phyloP scores from a whole-genome alignment of 768 basidiomycete species.

The Mycena vitilis region DNA sequence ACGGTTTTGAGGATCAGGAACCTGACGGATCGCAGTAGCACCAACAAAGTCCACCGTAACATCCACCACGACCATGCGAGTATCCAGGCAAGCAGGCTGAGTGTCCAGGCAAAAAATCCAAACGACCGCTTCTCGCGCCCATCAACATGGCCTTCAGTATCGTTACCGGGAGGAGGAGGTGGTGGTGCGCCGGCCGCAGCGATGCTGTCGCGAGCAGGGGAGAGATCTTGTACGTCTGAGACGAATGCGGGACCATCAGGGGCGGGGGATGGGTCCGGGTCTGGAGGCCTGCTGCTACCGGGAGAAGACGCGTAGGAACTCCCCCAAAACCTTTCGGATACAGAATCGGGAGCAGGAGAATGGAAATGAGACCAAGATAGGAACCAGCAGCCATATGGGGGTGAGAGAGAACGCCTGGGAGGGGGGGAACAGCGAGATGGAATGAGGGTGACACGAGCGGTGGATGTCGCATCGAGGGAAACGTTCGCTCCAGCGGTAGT shows the following conservation, averaged over 20 bases:
- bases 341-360: not conserved
- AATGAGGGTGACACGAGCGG: not conserved
- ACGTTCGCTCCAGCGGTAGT: not conserved
- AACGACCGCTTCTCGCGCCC: not conserved
- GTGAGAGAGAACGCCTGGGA: not conserved
- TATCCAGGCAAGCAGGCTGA: no score
- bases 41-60: not conserved
- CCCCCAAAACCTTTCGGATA: not conserved
- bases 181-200: conserved; percentile 11
- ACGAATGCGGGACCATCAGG: not conserved
- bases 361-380: not conserved
- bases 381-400: not conserved
- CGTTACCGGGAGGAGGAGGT: conserved; percentile 17
- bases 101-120: not conserved
- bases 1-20: not conserved
- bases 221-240: not conserved
- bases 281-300: not conserved
- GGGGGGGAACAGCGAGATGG: not conserved
- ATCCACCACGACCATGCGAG: conserved; percentile 2
- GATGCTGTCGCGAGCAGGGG: not conserved
- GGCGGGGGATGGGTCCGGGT: not conserved
- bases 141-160: not conserved
- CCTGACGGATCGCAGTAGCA: not conserved
- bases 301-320: no score
- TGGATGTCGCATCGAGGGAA: not conserved